Base-by-base conservation (phyloP, 2,329 filamentous ascomycete genomes). In the Sporothrix humicola region DNA sequence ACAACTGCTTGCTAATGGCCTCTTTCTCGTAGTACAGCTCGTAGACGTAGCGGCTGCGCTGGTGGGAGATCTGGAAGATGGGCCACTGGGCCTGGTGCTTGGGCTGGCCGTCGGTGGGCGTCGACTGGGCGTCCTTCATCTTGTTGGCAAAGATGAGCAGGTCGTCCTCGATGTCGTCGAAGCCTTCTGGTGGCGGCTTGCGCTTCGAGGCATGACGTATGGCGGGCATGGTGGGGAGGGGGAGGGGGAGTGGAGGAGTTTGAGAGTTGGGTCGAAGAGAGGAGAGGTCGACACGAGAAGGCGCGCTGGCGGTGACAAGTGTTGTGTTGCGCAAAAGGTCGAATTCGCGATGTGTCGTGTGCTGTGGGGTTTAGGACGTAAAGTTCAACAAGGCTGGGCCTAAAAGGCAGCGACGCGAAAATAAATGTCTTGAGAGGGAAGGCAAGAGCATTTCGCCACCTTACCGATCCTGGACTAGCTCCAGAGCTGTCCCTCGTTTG, bases 21-120 rank as follows among this genome's bases (percentile, higher is more conserved):
- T 98, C 93, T 84, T 98, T 97, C 82, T 97, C 92, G 84, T 98
- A 99, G 85, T 98, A 98, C 66, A 99, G 87, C 80, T 98, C 96
- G 85, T 98, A 99, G 76, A 99, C 92, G 83, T 99, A 99, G 80
- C 94, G 90, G 75, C 85, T 91, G 85, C 95, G 90, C 83, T 98
- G 94, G 83, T 99, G 96, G 31, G 92, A 92, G 81, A 99, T 98
- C 82, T 98, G 95, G 80, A 99, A 98, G 77, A 99, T 94, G 75
- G 96, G 95, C 96, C 96, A 99, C 76, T 95, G 89, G 77, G 93
- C 93, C 83, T 98, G 94, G 80, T 98, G 92, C 81, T 95, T 95
- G 1, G 89, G 88, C 0, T 89, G 93, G 87, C 88, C 94, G 88
- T 84, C 93, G 81, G 84, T 93, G 83, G 94, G 91, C 66, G 94